phyloP scores from a whole-genome alignment of 2,329 filamentous ascomycete species.

The Fusarium bulbicola region DNA sequence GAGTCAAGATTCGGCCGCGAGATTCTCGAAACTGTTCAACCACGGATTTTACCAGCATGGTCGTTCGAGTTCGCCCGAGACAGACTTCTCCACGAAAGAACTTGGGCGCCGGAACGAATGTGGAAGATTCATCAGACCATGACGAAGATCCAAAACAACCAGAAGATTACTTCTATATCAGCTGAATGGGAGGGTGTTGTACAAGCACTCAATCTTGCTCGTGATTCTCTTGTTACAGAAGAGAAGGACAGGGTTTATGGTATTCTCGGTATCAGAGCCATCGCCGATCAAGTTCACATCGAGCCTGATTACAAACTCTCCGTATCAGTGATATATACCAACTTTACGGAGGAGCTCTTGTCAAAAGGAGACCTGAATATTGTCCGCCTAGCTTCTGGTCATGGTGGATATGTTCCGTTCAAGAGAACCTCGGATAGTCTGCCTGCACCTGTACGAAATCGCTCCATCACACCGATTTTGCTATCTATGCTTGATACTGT shows the following conservation, averaged over 20 bases:
- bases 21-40: background rate
- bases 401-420: too few relatives aligned
- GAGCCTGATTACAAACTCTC: background rate
- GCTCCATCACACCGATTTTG: too few relatives aligned
- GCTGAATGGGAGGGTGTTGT: accelerated
- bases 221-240: background rate
- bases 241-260: background rate
- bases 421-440: too few relatives aligned
- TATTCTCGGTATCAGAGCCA: background rate
- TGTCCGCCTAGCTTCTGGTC: background rate
- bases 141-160: too few relatives aligned
- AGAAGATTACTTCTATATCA: background rate
- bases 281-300: background rate
- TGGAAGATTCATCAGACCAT: background rate
- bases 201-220: background rate
- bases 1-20: background rate
- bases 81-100: background rate
- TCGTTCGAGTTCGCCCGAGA: background rate
- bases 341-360: background rate
- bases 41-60: background rate
- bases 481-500: too few relatives aligned
- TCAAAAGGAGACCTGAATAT: background rate
- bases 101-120: background rate
- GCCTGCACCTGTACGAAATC: too few relatives aligned
- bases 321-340: background rate